A percentile compares a stretch with the other conserved stretches of the same genome.
These are phyloP conservation scores for Xerocomus nothofagi DNA, from an alignment of 1,284 basidiomycete genomes.

Conservation along the genomic window DNA sequence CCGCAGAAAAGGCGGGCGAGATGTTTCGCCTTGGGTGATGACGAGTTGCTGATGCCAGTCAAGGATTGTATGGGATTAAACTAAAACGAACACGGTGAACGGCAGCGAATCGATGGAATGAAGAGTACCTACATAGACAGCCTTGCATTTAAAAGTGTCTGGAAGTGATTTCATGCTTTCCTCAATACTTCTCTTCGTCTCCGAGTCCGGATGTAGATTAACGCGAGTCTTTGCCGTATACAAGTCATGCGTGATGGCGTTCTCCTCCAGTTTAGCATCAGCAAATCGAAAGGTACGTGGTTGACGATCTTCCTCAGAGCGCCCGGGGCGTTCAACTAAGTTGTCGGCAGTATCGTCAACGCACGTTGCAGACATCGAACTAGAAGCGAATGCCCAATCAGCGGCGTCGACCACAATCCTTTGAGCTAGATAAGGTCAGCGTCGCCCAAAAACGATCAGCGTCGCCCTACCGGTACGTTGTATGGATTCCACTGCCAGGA, in stretches of 20 bases:
- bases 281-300: background rate
- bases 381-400: conserved; percentile 13
- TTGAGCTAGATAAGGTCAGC: conserved; percentile 16
- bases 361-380: background rate
- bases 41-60: background rate
- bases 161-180: conserved; percentile 17
- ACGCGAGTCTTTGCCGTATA: conserved; percentile 15
- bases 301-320: background rate
- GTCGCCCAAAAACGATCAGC: background rate
- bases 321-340: background rate
- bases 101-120: background rate
- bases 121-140: conserved; percentile 11
- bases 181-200: conserved; percentile 15
- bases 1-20: conserved; percentile 7
- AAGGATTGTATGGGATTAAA: conserved; percentile 16
- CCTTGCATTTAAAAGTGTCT: conserved; percentile 14
- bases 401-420: conserved; percentile 10
- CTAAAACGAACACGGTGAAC: conserved; percentile 9
- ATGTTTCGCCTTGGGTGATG: background rate
- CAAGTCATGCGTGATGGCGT: conserved; percentile 14
- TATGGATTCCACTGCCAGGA: conserved; percentile 9
- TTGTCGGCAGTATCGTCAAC: background rate
- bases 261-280: background rate
- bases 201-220: conserved; percentile 2
- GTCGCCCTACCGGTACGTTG: conserved; percentile 5